Evolutionary conservation across 2,329 filamentous ascomycete genomes (phyloP).

Genomic region (Ophiostoma triangulosporum): DNA sequence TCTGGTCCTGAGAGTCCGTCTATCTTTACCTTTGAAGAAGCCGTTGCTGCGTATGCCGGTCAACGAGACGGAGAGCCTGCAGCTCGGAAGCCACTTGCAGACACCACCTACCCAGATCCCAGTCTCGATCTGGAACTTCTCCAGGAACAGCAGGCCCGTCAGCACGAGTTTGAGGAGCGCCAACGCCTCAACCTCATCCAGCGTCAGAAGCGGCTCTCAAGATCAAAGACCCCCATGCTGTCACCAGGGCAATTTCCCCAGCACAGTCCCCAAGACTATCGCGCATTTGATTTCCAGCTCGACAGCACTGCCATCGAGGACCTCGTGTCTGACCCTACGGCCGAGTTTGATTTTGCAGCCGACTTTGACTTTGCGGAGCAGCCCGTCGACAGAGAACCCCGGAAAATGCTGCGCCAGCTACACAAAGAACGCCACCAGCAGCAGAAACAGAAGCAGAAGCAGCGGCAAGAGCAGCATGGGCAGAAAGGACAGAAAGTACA

Average conservation of each 20-base stretch:
- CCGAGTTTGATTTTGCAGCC: background rate
- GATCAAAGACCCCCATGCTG: background rate
- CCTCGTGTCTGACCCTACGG: background rate
- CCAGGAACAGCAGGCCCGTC: conserved; percentile 10
- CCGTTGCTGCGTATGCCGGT: conserved; percentile 1
- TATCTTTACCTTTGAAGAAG: conserved; percentile 12
- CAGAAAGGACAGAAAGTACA: background rate
- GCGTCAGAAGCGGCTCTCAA: background rate
- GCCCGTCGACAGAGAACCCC: background rate
- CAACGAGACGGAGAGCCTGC: conserved; percentile 1
- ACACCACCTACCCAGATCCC: background rate
- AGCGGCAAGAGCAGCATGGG: conserved; percentile 10
- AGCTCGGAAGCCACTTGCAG: conserved; percentile 6
- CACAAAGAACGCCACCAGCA: background rate
- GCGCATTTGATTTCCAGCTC: background rate
- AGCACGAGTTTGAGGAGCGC: conserved; percentile 8
- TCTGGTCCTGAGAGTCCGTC: background rate
- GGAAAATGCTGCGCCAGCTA: background rate
- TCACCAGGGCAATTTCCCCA: background rate
- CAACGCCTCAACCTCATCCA: conserved; percentile 5
- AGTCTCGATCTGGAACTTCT: conserved; percentile 8
- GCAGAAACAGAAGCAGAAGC: background rate
- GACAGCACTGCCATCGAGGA: background rate
- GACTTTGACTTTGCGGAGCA: background rate
- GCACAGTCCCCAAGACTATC: background rate